phyloP scores from a whole-genome alignment of 164 flowering plant genomes.

The Nelumbo lutea region DNA sequence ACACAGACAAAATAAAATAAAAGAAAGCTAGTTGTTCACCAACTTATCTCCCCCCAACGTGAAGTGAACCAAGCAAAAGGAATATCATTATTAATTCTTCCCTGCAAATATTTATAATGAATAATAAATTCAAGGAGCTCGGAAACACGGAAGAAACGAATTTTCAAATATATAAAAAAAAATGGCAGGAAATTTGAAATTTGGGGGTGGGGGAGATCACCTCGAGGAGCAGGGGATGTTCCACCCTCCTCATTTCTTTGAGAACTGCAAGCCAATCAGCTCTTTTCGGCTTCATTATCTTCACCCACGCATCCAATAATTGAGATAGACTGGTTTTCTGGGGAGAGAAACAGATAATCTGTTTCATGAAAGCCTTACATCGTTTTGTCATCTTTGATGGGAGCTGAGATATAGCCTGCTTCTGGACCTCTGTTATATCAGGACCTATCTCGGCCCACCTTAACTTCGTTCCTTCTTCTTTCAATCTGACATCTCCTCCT shows the following conservation, averaged over 20 bases:
- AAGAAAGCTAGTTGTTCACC: no score
- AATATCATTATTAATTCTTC: no score
- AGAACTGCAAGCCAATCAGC: slow-evolving; percentile 86
- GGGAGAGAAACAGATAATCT: slow-evolving; percentile 56
- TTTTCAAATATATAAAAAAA: no score
- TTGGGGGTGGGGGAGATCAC: slow-evolving; percentile 20
- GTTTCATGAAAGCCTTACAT: slow-evolving; percentile 67
- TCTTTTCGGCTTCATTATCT: slow-evolving; percentile 74
- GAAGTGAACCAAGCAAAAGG: no score
- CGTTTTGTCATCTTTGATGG: slow-evolving; percentile 63
- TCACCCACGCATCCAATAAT: slow-evolving; percentile 68
- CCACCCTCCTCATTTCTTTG: slow-evolving; percentile 46
- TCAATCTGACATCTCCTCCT: slow-evolving; percentile 2
- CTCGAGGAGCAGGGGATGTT: slow-evolving; percentile 59
- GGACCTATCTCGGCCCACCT: slow-evolving; percentile 54
- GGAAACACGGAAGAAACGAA: no score
- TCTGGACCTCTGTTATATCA: slow-evolving; percentile 45
- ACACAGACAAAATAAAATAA: no score
- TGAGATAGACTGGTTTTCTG: slow-evolving; percentile 30
- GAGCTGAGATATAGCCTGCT: slow-evolving; percentile 44
- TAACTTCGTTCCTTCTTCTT: slow-evolving; percentile 31
- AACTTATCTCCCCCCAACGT: no score
- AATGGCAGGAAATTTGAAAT: not conserved
- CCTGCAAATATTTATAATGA: no score
- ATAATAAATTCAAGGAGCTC: no score